phyloP scores from a whole-genome alignment of 2,329 filamentous ascomycete species.

The Claviceps sp. region DNA sequence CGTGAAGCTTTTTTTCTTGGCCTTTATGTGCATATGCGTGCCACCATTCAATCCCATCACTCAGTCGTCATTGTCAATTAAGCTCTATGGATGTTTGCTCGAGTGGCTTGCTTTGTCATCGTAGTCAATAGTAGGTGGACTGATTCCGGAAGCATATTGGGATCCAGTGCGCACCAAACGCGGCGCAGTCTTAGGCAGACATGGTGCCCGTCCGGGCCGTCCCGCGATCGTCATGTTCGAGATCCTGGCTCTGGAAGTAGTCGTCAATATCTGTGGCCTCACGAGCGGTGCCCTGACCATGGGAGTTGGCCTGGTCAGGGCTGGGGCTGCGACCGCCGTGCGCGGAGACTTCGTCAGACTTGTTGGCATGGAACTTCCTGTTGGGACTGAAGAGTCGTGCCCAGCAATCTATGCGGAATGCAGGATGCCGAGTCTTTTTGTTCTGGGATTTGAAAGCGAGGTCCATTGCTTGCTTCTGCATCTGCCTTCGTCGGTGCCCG shows the following conservation, averaged over 20 bases:
- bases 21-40: too few species aligned
- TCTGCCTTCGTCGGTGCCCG: constrained; percentile 61
- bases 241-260: constrained; percentile 14
- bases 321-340: constrained; percentile 12
- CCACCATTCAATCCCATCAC: too few species aligned
- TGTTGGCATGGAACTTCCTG: neutral
- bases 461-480: constrained; percentile 62
- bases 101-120: too few species aligned
- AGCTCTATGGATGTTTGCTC: too few species aligned
- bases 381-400: constrained; percentile 5
- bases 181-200: neutral
- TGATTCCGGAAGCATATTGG: neutral
- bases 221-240: constrained; percentile 13
- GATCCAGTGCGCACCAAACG: neutral
- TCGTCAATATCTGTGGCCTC: too few species aligned
- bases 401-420: too few species aligned
- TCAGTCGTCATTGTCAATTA: too few species aligned
- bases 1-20: too few species aligned
- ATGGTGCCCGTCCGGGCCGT: neutral
- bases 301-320: constrained; percentile 5
- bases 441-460: constrained; percentile 20
- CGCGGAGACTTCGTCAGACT: too few species aligned
- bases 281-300: too few species aligned
- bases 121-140: too few species aligned
- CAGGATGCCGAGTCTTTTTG: too few species aligned